Evolutionary conservation across 805 yeast species (phyloP), one percentile per base, ranked within the genome.

Genomic region (Yamadazyma laniorum): DNA sequence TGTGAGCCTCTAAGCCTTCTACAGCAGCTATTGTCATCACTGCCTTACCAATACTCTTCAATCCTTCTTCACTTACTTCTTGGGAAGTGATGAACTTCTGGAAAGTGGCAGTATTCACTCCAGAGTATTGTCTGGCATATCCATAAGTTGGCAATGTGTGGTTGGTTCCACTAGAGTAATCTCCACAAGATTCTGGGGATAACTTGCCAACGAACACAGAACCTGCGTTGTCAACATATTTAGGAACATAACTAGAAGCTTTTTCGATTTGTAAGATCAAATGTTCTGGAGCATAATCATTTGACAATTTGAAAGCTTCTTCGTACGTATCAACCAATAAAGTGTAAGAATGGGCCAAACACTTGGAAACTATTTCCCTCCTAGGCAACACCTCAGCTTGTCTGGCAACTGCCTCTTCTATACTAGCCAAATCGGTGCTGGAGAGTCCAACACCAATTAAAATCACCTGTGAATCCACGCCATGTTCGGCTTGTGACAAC

Each of bases 131-230:
- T 68, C 89, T 83, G 30, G 99, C 98, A 57, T 91, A 93, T 35
- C 99, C 99, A 58, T 93, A 93, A 0, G 99, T 93, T 42, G 99
- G 99, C 53, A 93, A 75, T 0, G 99, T 93, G 68, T 93, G 99
- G 74, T 93, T 93, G 4, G 99, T 93, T 60, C 99, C 99, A 44
- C 90, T 79, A 0, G 97, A 90, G 68, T 93, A 93, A 67, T 93
- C 99, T 56, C 99, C 99, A 62, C 97, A 90, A 3, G 95, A 85
- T 63, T 93, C 99, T 35, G 99, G 99, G 2, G 96, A 85, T 61
- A 85, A 85, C 3, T 91, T 84, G 31, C 99, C 99, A 39, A 93
- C 97, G 56, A 93, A 93, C 17, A 93, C 93, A 22, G 95, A 84
- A 27, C 99, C 99, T 5, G 99, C 99, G 59, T 93, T 82, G 47